phyloP scores from a whole-genome alignment of 768 basidiomycete species.

The Mrakia blollopis region DNA sequence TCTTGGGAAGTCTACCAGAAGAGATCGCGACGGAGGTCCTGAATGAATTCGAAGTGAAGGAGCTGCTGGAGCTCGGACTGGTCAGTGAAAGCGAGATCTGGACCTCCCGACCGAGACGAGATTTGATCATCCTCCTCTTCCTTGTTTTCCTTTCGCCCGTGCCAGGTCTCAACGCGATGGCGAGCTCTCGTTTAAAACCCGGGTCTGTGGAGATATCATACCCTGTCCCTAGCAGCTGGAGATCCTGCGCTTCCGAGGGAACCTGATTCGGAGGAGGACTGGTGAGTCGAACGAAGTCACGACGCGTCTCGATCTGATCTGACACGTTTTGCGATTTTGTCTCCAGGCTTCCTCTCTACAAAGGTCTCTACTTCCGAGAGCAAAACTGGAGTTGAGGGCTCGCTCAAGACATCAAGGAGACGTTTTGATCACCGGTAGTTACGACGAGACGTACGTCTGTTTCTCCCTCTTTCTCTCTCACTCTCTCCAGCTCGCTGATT shows the following conservation, averaged over 20 bases:
- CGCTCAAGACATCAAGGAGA: conserved; percentile 69
- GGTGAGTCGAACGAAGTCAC: conserved; percentile 47
- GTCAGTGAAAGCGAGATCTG: conserved; percentile 35
- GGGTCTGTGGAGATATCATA: conserved; percentile 71
- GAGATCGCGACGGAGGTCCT: conserved; percentile 63
- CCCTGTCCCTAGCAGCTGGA: conserved; percentile 62
- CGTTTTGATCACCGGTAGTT: conserved; percentile 78
- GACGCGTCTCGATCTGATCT: conserved; percentile 36
- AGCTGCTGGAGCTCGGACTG: conserved; percentile 59
- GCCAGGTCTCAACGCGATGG: conserved; percentile 49
- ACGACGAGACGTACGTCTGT: conserved; percentile 57
- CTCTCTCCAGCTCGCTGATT: not conserved
- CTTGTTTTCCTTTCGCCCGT: not conserved
- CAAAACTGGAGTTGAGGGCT: conserved; percentile 71
- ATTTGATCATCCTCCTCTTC: not conserved
- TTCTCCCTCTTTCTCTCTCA: not conserved
- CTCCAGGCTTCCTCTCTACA: conserved; percentile 63
- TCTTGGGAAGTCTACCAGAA: conserved; percentile 66
- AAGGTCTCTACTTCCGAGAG: conserved; percentile 76
- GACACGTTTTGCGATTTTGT: not conserved
- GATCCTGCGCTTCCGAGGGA: conserved; percentile 62
- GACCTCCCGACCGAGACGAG: not conserved
- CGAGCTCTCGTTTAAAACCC: conserved; percentile 56
- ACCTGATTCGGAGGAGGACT: conserved; percentile 58
- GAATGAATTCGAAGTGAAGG: conserved; percentile 55